These are phyloP conservation scores for Sporothrix humicola DNA, from an alignment of 2,329 filamentous ascomycete species.

Conservation along the genomic window DNA sequence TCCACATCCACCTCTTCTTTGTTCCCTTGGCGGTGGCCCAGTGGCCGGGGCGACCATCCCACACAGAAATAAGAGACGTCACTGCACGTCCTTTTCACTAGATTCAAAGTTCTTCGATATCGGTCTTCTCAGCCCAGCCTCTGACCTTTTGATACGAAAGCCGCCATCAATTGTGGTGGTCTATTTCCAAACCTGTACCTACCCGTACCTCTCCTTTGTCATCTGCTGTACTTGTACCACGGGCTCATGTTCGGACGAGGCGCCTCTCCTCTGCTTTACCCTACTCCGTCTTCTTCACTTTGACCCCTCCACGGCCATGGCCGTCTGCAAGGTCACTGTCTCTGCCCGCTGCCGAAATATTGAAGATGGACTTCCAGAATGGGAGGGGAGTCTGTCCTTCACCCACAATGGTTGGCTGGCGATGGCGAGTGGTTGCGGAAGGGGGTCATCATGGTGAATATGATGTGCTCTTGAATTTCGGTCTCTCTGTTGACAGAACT, in stretches of 20 bases:
- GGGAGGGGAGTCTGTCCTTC: neutral
- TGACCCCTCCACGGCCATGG: neutral
- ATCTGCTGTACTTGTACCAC: neutral
- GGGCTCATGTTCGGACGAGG: neutral
- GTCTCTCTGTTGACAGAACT: neutral
- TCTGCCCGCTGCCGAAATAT: neutral
- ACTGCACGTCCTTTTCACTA: neutral
- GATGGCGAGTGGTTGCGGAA: neutral
- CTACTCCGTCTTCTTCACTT: no score
- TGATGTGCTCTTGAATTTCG: no score
- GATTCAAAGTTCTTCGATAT: neutral
- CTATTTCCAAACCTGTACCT: no score
- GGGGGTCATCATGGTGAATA: no score
- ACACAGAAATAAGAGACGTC: neutral
- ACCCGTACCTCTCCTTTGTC: neutral
- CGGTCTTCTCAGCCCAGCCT: constrained; percentile 1
- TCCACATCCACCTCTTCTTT: neutral
- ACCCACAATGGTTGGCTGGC: neutral
- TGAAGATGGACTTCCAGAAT: no score
- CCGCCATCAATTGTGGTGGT: neutral
- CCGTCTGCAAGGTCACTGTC: neutral
- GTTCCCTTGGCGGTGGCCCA: neutral
- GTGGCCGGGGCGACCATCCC: constrained; percentile 3
- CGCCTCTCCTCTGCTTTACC: neutral
- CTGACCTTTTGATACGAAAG: neutral